Evolutionary conservation across 148 eudicot species (phyloP), one percentile per base, ranked within the genome.

Genomic region (Nyssa sinensis): DNA sequence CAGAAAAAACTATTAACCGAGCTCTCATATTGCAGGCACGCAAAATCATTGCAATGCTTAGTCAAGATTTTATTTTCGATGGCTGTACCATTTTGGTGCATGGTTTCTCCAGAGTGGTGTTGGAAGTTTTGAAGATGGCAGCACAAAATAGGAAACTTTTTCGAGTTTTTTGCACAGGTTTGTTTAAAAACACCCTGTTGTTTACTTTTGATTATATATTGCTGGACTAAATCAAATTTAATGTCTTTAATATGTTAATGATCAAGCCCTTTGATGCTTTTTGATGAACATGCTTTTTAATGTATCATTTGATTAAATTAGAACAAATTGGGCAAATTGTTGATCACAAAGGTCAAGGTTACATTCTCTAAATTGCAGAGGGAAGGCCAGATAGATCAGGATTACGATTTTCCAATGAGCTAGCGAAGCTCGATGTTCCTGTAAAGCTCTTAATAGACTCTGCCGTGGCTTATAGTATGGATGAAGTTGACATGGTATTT

Each of bases 311-410:
- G 44, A 12, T 12, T 39, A 39, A 39, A 39, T 39, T 6, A 39
- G 44, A 7, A 7, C 9, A 6, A 39, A n/a, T n/a, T 3, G 6
- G 7, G 44, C 57, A 49, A 37, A 55, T 21, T 19, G 59, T 55
- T 1, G 17, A 0, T 55, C 59, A 55, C 9, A n/a, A 53, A 17
- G 24, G 17, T n/a, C 10, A 28, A 60, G 34, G 27, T 67, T 61
- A 31, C 39, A 37, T 67, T 21, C 31, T 66, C 21, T 69, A 28
- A 75, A 75, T 33, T 84, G 83, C 91, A 94, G 98, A 94, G 90
- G 98, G 98, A 74, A 83, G 98, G 80, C 98, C 98, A 14, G 98
- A 94, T 74, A 84, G 98, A 82, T 81, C 93, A 60, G 98, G 98
- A 57, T 78, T 94, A 71, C 77, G 95, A 59, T 84, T 94, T 72